Evolutionary conservation across 495 filamentous ascomycete genomes (phyloP).

Genomic region (Penicillium lividum): DNA sequence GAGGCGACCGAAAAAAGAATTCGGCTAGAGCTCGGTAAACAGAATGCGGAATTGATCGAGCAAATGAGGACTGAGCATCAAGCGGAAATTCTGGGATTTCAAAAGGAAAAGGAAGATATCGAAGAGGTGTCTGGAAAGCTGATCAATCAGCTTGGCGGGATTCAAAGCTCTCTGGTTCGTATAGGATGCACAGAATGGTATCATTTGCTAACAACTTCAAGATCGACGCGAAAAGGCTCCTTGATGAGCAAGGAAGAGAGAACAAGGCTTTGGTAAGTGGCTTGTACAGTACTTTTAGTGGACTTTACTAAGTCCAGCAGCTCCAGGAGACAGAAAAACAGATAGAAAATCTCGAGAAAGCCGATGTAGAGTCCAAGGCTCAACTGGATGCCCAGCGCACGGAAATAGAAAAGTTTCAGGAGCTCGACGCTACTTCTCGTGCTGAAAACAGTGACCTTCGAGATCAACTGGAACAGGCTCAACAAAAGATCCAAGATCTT

Average conservation of each 20-base stretch:
- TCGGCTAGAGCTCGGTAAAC: constrained; percentile 27
- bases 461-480: constrained; percentile 27
- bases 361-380: constrained; percentile 16
- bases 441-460: constrained; percentile 24
- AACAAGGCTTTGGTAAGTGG: background rate
- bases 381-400: constrained; percentile 19
- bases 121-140: constrained; percentile 15
- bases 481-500: constrained; percentile 18
- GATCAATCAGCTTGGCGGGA: constrained; percentile 19
- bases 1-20: constrained; percentile 22
- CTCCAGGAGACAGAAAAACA: constrained; percentile 10
- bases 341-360: constrained; percentile 17
- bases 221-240: constrained; percentile 18
- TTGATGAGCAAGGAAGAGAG: constrained; percentile 7
- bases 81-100: constrained; percentile 2
- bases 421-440: constrained; percentile 19
- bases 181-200: background rate
- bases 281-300: background rate
- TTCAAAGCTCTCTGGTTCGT: constrained; percentile 32
- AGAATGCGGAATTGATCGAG: background rate
- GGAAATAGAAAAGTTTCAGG: constrained; percentile 25
- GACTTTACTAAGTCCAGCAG: background rate
- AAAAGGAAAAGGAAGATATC: constrained; percentile 26
- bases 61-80: constrained; percentile 2
- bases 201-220: constrained; percentile 23